These are phyloP conservation scores for Puccinia triticina DNA, from an alignment of 1,284 basidiomycete genomes.

Conservation along the genomic window DNA sequence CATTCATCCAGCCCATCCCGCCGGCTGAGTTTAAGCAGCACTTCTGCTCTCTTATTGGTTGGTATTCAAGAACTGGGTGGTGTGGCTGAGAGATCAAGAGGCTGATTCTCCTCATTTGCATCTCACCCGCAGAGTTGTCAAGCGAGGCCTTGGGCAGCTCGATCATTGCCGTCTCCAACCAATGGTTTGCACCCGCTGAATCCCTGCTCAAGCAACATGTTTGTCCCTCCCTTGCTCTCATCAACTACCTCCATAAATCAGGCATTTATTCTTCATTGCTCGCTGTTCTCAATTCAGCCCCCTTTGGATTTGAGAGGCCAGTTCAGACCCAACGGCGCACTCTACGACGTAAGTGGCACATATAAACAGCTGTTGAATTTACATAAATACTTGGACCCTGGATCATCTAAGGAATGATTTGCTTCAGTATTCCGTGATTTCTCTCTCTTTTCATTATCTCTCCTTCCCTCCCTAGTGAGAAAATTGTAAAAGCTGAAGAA, in stretches of 20 bases:
- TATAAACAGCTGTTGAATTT: too few relatives aligned
- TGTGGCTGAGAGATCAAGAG: background rate
- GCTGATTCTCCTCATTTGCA: background rate
- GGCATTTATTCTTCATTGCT: background rate
- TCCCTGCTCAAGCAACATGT: conserved; percentile 79
- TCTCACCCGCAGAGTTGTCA: conserved; percentile 71
- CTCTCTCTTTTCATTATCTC: too few relatives aligned
- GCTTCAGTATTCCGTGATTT: too few relatives aligned
- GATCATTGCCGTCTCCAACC: conserved; percentile 80
- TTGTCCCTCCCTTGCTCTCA: conserved; percentile 55
- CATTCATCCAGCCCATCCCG: background rate
- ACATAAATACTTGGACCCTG: background rate
- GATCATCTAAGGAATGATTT: background rate
- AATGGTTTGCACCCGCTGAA: conserved; percentile 87
- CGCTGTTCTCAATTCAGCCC: conserved; percentile 64
- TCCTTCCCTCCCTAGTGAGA: too few relatives aligned
- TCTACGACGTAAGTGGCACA: conserved; percentile 69
- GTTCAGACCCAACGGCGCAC: conserved; percentile 91
- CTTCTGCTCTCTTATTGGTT: background rate
- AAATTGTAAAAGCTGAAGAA: too few relatives aligned
- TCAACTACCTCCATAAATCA: background rate
- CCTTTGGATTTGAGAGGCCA: conserved; percentile 83
- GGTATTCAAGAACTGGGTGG: background rate
- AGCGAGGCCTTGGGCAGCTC: conserved; percentile 79
- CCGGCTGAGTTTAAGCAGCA: background rate